Conservation (phyloP, 805 yeast genomes). For the Starmerella ratchasimensis region DNA sequence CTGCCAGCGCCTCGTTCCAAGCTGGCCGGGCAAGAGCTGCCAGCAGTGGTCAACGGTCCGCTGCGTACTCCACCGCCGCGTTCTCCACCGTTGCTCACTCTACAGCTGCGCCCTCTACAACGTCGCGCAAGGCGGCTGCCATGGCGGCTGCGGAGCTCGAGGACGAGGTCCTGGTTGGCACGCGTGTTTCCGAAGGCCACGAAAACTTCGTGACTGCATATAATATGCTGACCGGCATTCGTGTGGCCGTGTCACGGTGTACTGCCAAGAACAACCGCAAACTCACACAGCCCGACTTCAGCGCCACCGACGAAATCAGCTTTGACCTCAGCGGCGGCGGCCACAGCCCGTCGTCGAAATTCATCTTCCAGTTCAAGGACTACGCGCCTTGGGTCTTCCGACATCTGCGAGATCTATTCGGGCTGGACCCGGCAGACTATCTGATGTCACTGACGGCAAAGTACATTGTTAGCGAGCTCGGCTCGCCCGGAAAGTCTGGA, state of each 20-base stretch:
- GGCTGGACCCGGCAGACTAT: conserved; percentile 92
- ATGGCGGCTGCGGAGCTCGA: conserved; percentile 14
- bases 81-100: too few relatives aligned
- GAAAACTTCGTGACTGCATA: conserved; percentile 88
- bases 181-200: conserved; percentile 82
- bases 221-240: conserved; percentile 91
- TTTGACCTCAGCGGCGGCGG: conserved; percentile 76
- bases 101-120: conserved; percentile 3
- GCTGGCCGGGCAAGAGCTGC: too few relatives aligned
- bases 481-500: conserved; percentile 95
- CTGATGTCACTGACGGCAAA: conserved; percentile 83
- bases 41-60: too few relatives aligned
- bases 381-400: conserved; percentile 90
- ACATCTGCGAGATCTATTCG: conserved; percentile 64
- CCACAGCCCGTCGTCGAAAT: conserved; percentile 81
- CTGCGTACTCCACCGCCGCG: too few relatives aligned
- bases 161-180: conserved; percentile 53
- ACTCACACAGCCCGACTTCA: conserved; percentile 57
- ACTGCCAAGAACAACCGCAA: conserved; percentile 67
- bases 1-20: too few relatives aligned
- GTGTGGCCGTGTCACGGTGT: conserved; percentile 87
- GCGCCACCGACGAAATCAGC: conserved; percentile 59
- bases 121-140: conserved; percentile 12
- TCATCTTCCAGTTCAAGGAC: conserved; percentile 93
- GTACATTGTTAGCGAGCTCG: conserved; percentile 78